Conservation (phyloP, 352 stramenopile species). For the Peronospora farinosa region DNA sequence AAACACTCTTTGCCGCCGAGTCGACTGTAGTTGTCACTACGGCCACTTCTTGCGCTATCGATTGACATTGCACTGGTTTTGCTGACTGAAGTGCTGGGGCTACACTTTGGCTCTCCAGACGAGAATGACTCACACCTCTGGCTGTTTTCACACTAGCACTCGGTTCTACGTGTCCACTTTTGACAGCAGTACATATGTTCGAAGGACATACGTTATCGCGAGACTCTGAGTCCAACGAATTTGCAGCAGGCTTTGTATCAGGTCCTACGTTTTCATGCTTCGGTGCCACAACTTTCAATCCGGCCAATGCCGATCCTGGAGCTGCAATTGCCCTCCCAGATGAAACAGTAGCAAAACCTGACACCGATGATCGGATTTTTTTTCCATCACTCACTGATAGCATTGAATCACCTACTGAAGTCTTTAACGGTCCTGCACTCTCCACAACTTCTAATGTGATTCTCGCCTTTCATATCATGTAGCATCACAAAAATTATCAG, state of each 20-base stretch:
- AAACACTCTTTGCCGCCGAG: slow-evolving; percentile 1
- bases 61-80: slow-evolving; percentile 4
- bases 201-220: background rate
- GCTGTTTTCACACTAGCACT: slow-evolving; percentile 10
- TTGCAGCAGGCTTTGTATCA: slow-evolving; percentile 16
- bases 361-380: background rate
- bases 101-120: slow-evolving; percentile 13
- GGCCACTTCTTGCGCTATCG: background rate
- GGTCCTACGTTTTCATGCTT: slow-evolving; percentile 16
- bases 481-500: background rate
- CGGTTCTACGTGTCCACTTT: background rate
- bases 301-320: slow-evolving; percentile 24
- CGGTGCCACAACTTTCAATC: slow-evolving; percentile 5
- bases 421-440: background rate
- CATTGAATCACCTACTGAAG: slow-evolving; percentile 1
- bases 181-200: background rate
- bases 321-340: slow-evolving; percentile 30
- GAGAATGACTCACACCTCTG: background rate
- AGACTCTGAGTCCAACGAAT: slow-evolving; percentile 8
- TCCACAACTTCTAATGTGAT: slow-evolving; percentile 28
- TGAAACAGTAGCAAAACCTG: slow-evolving; percentile 9
- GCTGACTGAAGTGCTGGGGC: slow-evolving; percentile 9
- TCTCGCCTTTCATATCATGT: slow-evolving; percentile 8
- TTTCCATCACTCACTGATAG: background rate
- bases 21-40: background rate